Conservation (phyloP, 768 basidiomycete species). For the Naematelia aurantialba region DNA sequence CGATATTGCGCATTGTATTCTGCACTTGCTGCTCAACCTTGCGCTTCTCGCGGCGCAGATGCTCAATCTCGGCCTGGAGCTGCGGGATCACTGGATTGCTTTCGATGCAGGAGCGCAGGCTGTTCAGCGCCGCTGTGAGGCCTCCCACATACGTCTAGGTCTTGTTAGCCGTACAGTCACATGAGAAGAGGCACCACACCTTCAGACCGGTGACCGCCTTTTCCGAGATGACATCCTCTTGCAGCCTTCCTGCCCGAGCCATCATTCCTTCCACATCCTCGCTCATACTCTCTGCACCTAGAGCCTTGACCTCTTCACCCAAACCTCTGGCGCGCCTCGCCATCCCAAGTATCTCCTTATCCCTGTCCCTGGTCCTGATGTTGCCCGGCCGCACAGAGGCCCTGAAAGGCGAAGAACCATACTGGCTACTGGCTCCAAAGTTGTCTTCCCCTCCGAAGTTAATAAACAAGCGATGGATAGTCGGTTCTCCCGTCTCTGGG, state of each 20-base stretch:
- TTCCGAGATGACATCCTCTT: conserved; percentile 21
- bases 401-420: conserved; percentile 3
- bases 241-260: conserved; percentile 16
- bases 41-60: background rate
- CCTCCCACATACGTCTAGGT: conserved; percentile 29
- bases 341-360: conserved; percentile 23
- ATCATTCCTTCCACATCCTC: conserved; percentile 22
- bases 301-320: conserved; percentile 15
- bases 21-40: conserved; percentile 1
- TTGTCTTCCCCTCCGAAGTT: conserved; percentile 16
- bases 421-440: conserved; percentile 4
- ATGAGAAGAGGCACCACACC: conserved; percentile 5
- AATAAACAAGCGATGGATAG: conserved; percentile 31
- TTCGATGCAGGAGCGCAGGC: conserved; percentile 12
- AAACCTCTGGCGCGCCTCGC: conserved; percentile 33
- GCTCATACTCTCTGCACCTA: conserved; percentile 16
- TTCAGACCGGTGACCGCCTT: conserved; percentile 26
- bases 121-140: conserved; percentile 20
- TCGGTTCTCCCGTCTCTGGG: conserved; percentile 31
- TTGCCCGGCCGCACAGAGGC: conserved; percentile 3
- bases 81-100: conserved; percentile 19
- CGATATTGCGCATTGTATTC: background rate
- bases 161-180: background rate
- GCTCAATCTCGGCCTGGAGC: conserved; percentile 1
- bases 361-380: conserved; percentile 7